Percentiles rank a stretch among this genome's conserved stretches.
Evolutionary conservation across 1,284 basidiomycete species (phyloP).

Genomic region (Acaromyces ingoldii): DNA sequence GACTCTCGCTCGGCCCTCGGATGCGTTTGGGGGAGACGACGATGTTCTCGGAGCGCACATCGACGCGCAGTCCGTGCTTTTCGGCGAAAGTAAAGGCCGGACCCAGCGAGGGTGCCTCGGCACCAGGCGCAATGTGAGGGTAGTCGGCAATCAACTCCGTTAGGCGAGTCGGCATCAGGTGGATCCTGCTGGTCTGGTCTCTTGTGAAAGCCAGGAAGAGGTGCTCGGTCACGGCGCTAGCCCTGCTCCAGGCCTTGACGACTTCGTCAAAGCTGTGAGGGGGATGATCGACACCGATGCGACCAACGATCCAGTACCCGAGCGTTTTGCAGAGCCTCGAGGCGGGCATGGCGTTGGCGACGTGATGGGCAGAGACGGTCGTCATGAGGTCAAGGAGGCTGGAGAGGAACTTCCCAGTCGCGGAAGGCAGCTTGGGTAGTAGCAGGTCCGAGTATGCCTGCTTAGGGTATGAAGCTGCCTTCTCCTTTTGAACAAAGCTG

Average conservation of each 20-base stretch:
- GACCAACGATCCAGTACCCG: constrained; percentile 36
- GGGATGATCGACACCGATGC: constrained; percentile 25
- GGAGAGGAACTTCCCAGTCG: constrained; percentile 22
- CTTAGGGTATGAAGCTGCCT: constrained; percentile 16
- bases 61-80: constrained; percentile 18
- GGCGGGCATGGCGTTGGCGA: constrained; percentile 37
- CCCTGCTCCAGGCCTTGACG: constrained; percentile 4
- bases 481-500: constrained; percentile 24
- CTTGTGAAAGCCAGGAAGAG: constrained; percentile 33
- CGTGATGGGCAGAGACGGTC: constrained; percentile 27
- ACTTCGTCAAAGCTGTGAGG: constrained; percentile 24
- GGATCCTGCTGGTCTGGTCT: constrained; percentile 25
- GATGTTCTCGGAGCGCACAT: constrained; percentile 28
- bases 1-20: constrained; percentile 17
- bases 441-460: constrained; percentile 24
- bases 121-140: constrained; percentile 14
- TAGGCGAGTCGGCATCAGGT: constrained; percentile 29
- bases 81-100: constrained; percentile 14
- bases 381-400: constrained; percentile 31
- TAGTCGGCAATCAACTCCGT: constrained; percentile 30
- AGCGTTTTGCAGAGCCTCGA: constrained; percentile 20
- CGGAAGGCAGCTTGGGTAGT: constrained; percentile 19
- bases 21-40: constrained; percentile 18
- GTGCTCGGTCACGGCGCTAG: constrained; percentile 24
- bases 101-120: constrained; percentile 11